Base-by-base conservation (phyloP, 1,139 yeast species). In the Schizosaccharomyces versatilis region DNA sequence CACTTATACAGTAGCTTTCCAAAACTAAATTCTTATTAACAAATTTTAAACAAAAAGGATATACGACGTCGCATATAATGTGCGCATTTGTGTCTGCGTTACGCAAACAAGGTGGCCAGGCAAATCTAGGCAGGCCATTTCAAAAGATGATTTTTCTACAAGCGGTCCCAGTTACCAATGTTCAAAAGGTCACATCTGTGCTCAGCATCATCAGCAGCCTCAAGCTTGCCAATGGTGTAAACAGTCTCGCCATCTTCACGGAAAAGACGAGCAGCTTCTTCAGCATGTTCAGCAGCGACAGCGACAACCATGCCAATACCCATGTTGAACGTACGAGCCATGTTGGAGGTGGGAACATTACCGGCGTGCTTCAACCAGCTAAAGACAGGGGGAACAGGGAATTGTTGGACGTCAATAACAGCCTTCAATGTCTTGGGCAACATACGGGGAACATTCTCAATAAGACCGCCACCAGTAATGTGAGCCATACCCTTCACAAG, bases 301-400 rank as follows among this genome's bases (percentile, higher is more conserved):
- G 90, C 82, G 54, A 83, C 77, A 47, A 85, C 90, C 98, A 93
- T 93, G 64, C 98, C 99, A 62, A 93, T 77, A 70, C 99, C 99
- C 75, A 88, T 76, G 69, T 93, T 93, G 67, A 93, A 77, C 3
- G 98, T 93, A 74, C 85, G 88, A 65, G 85, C 72, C 60, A 85
- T 78, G 67, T 93, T 98, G 17, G 72, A 72, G 55, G 75, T 72
- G 54, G 98, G 98, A 51, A 93, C 94, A 62, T 81, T 80, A 60
- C 98, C 99, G 58, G 86, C 80, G 64, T 76, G 75, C 54, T 94
- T 96, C 59, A 93, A 79, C 96, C 97, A 93, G 68, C 79, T 80
- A 77, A 93, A 90, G 51, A 90, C 85, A 48, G 74, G 79, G 36
- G 95, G 94, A 47, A 90, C 81, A 61, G 78, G 76, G 95, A 97